phyloP scores from a whole-genome alignment of 768 basidiomycete species.

The Trametes cubensis region DNA sequence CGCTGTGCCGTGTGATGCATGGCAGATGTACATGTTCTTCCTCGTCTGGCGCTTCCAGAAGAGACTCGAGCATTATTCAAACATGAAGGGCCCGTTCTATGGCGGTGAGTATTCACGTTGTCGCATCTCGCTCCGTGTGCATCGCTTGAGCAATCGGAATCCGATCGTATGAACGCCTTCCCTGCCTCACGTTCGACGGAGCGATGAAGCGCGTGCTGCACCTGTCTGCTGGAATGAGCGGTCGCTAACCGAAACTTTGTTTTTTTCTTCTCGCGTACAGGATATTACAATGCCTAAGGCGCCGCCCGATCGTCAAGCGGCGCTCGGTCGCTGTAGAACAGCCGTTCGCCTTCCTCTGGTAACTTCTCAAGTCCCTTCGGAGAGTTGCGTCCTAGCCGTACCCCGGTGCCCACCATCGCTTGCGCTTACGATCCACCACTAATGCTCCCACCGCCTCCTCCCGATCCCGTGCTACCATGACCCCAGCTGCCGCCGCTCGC shows the following conservation, averaged over 20 bases:
- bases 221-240: neutral
- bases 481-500: conserved; percentile 1
- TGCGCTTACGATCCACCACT: conserved; percentile 16
- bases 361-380: conserved; percentile 9
- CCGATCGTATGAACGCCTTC: conserved; percentile 6
- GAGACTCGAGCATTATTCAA: conserved; percentile 65
- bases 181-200: conserved; percentile 16
- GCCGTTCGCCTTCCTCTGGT: conserved; percentile 21
- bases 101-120: conserved; percentile 51
- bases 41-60: conserved; percentile 74
- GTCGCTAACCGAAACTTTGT: conserved; percentile 21
- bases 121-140: conserved; percentile 7
- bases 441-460: conserved; percentile 5
- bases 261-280: conserved; percentile 19
- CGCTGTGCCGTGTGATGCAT: conserved; percentile 13
- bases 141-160: conserved; percentile 13
- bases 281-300: conserved; percentile 52
- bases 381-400: conserved; percentile 17
- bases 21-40: conserved; percentile 76
- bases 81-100: conserved; percentile 63
- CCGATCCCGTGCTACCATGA: conserved; percentile 14
- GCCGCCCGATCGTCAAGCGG: conserved; percentile 14
- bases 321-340: conserved; percentile 19
- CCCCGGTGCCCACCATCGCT: conserved; percentile 9
- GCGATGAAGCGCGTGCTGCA: conserved; percentile 11